A percentile compares a stretch with the other conserved stretches of the same genome.
Conservation (phyloP, 2,329 filamentous ascomycete genomes). For the Monilinia fructigena region DNA sequence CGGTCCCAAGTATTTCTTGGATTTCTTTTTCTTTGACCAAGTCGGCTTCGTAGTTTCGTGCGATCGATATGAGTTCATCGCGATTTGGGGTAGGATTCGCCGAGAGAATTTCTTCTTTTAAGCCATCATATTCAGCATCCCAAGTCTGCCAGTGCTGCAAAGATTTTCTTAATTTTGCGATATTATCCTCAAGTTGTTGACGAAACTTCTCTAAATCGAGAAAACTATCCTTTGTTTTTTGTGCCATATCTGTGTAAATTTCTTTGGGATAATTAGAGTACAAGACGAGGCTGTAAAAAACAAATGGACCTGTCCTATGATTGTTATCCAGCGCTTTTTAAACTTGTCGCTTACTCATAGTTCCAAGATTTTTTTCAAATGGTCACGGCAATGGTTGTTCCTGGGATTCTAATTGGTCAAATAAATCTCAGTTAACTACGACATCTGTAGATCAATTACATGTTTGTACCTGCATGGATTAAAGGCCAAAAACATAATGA, state of each 20-base stretch:
- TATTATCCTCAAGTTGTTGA: constrained; percentile 70
- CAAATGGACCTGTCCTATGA: too few relatives aligned
- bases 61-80: constrained; percentile 54
- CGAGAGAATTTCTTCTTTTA: constrained; percentile 75
- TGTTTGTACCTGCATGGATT: neutral
- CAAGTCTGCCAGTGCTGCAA: constrained; percentile 86
- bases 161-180: constrained; percentile 70
- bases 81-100: constrained; percentile 46
- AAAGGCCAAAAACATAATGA: too few relatives aligned
- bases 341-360: neutral
- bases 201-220: constrained; percentile 73
- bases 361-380: neutral
- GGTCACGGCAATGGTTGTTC: neutral
- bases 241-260: constrained; percentile 31
- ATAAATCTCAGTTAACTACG: neutral
- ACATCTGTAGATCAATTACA: neutral
- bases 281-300: neutral
- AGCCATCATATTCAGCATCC: constrained; percentile 86
- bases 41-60: constrained; percentile 52
- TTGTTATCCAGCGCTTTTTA: neutral
- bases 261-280: neutral
- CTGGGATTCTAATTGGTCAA: neutral
- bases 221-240: constrained; percentile 45
- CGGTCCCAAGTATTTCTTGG: constrained; percentile 47
- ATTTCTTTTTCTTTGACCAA: constrained; percentile 61